Percentiles rank a stretch among this genome's conserved stretches.
Evolutionary conservation across 192 early-diverging fungal genomes (phyloP).

Genomic region (Diversispora epigaea): DNA sequence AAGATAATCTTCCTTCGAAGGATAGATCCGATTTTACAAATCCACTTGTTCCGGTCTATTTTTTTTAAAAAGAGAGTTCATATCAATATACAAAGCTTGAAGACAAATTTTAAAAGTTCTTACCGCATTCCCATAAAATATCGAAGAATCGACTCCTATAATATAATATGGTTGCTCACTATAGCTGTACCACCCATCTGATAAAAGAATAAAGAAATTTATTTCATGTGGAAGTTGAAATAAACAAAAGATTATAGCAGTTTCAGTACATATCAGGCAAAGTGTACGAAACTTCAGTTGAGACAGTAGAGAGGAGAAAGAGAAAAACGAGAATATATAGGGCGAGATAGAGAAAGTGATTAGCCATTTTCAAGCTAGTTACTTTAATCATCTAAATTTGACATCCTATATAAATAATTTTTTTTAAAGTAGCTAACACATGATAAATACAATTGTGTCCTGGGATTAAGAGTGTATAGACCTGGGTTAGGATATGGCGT

Average conservation of each 20-base stretch:
- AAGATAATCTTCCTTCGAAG: background rate
- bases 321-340: no score
- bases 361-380: no score
- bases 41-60: conserved; percentile 1
- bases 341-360: no score
- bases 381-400: no score
- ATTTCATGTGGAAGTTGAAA: background rate
- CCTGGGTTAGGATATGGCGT: no score
- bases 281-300: background rate
- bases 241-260: background rate
- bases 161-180: background rate
- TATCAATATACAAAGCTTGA: background rate
- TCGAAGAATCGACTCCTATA: background rate
- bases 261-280: background rate
- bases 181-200: background rate
- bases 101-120: background rate
- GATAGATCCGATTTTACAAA: background rate
- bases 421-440: no score
- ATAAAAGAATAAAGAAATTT: background rate
- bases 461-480: no score
- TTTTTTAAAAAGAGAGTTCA: background rate
- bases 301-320: no score
- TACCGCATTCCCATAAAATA: conserved; percentile 1
- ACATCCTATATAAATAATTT: no score
- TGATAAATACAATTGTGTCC: no score